Evolutionary conservation across 2,329 filamentous ascomycete species (phyloP).

Genomic region (Colletotrichum phormii): DNA sequence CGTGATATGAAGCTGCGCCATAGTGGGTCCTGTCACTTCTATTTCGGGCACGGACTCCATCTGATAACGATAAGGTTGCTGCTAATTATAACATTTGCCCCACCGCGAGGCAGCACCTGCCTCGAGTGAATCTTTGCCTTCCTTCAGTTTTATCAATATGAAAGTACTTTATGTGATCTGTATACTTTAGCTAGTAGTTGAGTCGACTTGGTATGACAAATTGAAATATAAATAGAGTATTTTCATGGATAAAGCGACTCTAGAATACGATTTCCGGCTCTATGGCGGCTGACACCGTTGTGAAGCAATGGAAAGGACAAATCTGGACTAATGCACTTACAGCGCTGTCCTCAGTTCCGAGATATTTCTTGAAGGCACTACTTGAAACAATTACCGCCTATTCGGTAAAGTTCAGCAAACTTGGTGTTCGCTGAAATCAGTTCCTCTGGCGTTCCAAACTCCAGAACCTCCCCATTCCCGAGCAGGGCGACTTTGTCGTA

Average conservation of each 20-base stretch:
- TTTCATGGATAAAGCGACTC: too few species aligned
- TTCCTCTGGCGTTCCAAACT: background rate
- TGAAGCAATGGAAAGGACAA: too few species aligned
- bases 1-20: conserved; percentile 13
- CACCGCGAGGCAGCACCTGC: background rate
- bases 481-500: conserved; percentile 39
- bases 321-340: too few species aligned
- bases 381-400: background rate
- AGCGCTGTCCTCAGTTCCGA: too few species aligned
- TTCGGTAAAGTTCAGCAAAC: background rate
- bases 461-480: background rate
- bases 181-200: too few species aligned
- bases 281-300: too few species aligned
- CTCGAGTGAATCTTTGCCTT: background rate
- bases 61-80: conserved; percentile 19
- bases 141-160: too few species aligned
- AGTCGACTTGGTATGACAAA: too few species aligned
- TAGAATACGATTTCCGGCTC: too few species aligned
- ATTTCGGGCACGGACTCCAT: conserved; percentile 14
- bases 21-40: background rate
- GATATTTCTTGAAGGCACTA: too few species aligned
- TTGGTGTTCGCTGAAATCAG: background rate
- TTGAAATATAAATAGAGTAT: too few species aligned
- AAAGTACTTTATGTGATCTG: too few species aligned
- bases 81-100: background rate